Percentiles rank a stretch among this genome's conserved stretches.
These are phyloP conservation scores for Xylaria venustula DNA, from an alignment of 495 filamentous ascomycete genomes.

Conservation along the genomic window DNA sequence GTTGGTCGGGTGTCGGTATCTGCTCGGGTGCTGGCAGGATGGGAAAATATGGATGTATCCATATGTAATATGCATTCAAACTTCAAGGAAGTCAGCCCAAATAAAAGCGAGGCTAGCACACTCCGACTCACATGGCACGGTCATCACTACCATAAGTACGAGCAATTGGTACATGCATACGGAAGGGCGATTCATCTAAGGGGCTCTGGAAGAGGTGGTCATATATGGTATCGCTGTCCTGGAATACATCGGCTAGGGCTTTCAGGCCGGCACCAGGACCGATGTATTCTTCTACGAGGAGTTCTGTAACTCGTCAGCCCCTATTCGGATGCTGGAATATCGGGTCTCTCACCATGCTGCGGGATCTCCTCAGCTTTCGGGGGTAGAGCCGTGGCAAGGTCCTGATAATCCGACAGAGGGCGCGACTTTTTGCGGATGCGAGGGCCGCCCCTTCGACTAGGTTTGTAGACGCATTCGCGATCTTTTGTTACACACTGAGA, in stretches of 20 bases:
- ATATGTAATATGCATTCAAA: constrained; percentile 60
- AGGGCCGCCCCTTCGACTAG: constrained; percentile 57
- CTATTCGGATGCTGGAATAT: neutral
- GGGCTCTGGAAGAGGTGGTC: constrained; percentile 29
- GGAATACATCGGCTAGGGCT: constrained; percentile 24
- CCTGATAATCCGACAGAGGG: constrained; percentile 26
- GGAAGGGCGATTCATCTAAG: constrained; percentile 15
- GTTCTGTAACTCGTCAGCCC: constrained; percentile 22
- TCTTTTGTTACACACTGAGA: constrained; percentile 52
- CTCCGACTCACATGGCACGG: constrained; percentile 24
- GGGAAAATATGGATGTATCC: constrained; percentile 59
- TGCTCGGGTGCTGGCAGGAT: constrained; percentile 53
- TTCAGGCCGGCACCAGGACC: constrained; percentile 32
- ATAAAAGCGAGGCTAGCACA: neutral
- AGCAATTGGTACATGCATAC: constrained; percentile 27
- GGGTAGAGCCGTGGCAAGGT: constrained; percentile 27
- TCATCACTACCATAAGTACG: constrained; percentile 26
- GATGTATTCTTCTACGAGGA: constrained; percentile 29
- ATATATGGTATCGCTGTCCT: constrained; percentile 31
- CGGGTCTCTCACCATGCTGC: constrained; percentile 22
- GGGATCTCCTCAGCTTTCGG: constrained; percentile 32
- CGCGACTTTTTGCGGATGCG: constrained; percentile 37
- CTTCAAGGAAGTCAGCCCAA: constrained; percentile 36
- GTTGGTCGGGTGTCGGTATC: constrained; percentile 43
- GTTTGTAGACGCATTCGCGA: constrained; percentile 54